Percentiles rank a stretch among this genome's conserved stretches.
Evolutionary conservation across 306 rosid species (phyloP).

Genomic region (Inga oerstediana): DNA sequence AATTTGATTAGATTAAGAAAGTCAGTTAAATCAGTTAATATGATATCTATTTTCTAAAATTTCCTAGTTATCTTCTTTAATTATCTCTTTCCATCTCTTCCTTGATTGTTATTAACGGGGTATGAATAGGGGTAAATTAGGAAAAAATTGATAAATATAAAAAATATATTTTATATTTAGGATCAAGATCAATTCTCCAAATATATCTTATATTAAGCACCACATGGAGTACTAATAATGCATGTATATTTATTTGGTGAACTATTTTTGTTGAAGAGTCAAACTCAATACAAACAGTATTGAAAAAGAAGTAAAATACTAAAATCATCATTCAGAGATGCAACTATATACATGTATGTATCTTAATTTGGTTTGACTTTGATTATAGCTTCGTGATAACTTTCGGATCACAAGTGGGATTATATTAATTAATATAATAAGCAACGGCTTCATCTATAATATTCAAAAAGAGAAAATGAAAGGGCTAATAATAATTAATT

Average conservation of each 20-base stretch:
- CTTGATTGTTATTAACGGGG: too few relatives aligned
- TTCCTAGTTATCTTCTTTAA: too few relatives aligned
- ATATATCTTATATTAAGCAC: too few relatives aligned
- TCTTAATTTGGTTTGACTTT: slow-evolving; percentile 4
- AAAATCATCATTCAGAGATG: not conserved
- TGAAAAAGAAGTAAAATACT: not conserved
- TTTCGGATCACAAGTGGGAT: slow-evolving; percentile 1
- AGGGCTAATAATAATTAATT: not conserved
- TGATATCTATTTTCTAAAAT: too few relatives aligned
- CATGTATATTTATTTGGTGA: not conserved
- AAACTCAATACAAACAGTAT: not conserved
- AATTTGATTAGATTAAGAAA: too few relatives aligned
- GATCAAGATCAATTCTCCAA: too few relatives aligned
- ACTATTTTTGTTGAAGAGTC: not conserved
- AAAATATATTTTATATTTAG: too few relatives aligned
- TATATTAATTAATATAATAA: not conserved
- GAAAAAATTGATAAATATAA: too few relatives aligned
- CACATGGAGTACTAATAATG: too few relatives aligned
- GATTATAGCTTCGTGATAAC: not conserved
- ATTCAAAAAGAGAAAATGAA: not conserved
- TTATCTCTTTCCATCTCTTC: too few relatives aligned
- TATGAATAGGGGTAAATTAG: too few relatives aligned
- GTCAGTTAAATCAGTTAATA: too few relatives aligned
- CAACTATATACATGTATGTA: not conserved
- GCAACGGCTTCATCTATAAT: not conserved